These are phyloP conservation scores for Trametes coccinea DNA, from an alignment of 768 basidiomycete genomes.

Conservation along the genomic window DNA sequence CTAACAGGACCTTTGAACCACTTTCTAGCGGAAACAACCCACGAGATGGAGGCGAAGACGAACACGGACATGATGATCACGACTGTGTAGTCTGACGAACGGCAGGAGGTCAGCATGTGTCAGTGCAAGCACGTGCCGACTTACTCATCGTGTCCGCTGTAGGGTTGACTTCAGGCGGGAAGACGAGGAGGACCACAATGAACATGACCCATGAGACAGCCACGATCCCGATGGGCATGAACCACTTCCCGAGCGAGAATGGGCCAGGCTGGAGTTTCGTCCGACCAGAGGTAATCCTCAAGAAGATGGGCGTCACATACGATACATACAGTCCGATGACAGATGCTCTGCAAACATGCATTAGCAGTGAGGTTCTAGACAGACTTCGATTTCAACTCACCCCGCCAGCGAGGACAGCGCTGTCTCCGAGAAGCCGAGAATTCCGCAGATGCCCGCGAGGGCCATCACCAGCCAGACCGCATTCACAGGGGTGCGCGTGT, in stretches of 20 bases:
- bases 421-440: slow-evolving; percentile 64
- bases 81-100: slow-evolving; percentile 59
- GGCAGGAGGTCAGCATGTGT: neutral
- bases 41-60: slow-evolving; percentile 61
- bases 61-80: slow-evolving; percentile 67
- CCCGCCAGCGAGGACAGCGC: slow-evolving; percentile 69
- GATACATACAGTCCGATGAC: slow-evolving; percentile 73
- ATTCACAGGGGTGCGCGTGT: slow-evolving; percentile 70
- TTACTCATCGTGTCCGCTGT: slow-evolving; percentile 56
- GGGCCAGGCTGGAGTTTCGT: slow-evolving; percentile 57
- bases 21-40: slow-evolving; percentile 64
- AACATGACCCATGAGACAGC: slow-evolving; percentile 70
- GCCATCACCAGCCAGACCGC: slow-evolving; percentile 76
- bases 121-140: slow-evolving; percentile 24
- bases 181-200: slow-evolving; percentile 58
- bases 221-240: slow-evolving; percentile 55
- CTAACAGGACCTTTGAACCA: slow-evolving; percentile 72
- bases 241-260: slow-evolving; percentile 63
- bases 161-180: slow-evolving; percentile 46
- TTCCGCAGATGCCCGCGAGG: slow-evolving; percentile 54
- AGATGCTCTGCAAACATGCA: slow-evolving; percentile 47
- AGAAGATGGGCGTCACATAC: slow-evolving; percentile 67
- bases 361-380: neutral
- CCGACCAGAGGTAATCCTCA: slow-evolving; percentile 70
- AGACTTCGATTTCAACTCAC: slow-evolving; percentile 37